Percentiles rank a stretch among this genome's conserved stretches.
phyloP scores from a whole-genome alignment of 441 rosid genomes.

The Rhodomyrtus psidioides region DNA sequence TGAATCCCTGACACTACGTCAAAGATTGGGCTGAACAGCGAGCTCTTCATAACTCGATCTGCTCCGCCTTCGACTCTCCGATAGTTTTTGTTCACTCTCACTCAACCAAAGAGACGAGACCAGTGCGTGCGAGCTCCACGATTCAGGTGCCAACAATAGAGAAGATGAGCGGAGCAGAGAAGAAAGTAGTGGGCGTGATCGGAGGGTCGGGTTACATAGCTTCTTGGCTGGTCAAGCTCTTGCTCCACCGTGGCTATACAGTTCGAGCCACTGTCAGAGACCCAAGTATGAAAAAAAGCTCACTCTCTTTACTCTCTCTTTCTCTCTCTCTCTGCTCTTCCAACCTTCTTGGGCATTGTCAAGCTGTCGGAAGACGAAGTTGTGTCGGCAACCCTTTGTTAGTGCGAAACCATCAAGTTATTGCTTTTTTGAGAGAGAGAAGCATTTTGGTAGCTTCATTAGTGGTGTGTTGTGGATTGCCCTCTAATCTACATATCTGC shows the following conservation, averaged over 20 bases:
- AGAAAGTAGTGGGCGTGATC: slow-evolving; percentile 7
- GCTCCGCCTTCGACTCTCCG: not conserved
- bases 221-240: slow-evolving; percentile 17
- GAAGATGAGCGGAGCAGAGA: not conserved
- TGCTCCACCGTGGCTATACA: slow-evolving; percentile 15
- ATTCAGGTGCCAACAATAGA: not conserved
- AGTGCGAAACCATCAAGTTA: not conserved
- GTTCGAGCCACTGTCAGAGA: slow-evolving; percentile 21
- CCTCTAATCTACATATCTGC: not conserved
- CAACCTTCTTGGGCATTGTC: not conserved
- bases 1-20: too few relatives aligned
- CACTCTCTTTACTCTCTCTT: not conserved
- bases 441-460: not conserved
- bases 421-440: not conserved
- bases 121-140: not conserved
- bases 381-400: not conserved
- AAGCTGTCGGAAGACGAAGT: not conserved
- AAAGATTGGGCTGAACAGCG: not conserved
- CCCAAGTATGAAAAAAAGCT: not conserved
- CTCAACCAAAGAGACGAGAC: not conserved
- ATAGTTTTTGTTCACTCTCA: not conserved
- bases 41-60: not conserved
- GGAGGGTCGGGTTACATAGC: slow-evolving; percentile 27
- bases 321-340: not conserved
- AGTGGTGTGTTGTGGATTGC: not conserved